phyloP scores from a whole-genome alignment of 2,329 filamentous ascomycete genomes.

The Orbilia blumenaviensis region DNA sequence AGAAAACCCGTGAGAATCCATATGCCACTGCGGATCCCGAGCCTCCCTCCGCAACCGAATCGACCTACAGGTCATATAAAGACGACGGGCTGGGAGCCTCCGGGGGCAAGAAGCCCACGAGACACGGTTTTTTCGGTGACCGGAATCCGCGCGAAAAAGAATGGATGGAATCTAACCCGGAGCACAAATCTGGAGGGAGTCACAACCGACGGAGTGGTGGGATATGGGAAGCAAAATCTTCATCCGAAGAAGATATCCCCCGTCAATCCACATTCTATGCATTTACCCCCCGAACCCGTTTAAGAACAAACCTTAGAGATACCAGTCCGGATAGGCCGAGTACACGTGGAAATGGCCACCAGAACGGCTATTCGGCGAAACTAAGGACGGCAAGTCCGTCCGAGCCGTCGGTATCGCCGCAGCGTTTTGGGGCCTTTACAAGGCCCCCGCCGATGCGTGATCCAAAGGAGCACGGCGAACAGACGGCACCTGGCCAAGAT shows the following conservation, averaged over 20 bases:
- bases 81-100: not conserved
- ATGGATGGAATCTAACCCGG: slow-evolving; percentile 44
- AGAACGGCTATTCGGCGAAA: slow-evolving; percentile 4
- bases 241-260: slow-evolving; percentile 39
- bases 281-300: slow-evolving; percentile 38
- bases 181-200: slow-evolving; percentile 10
- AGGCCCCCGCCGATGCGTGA: slow-evolving; percentile 20
- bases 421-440: slow-evolving; percentile 12
- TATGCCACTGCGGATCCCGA: slow-evolving; percentile 29
- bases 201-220: slow-evolving; percentile 17
- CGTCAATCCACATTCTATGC: slow-evolving; percentile 41
- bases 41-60: slow-evolving; percentile 6
- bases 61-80: not conserved
- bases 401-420: slow-evolving; percentile 26
- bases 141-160: slow-evolving; percentile 49
- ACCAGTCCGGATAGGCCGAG: slow-evolving; percentile 29
- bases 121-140: slow-evolving; percentile 45
- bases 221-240: slow-evolving; percentile 42
- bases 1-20: slow-evolving; percentile 52
- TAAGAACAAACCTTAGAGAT: slow-evolving; percentile 38
- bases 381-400: slow-evolving; percentile 6
- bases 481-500: slow-evolving; percentile 12
- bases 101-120: slow-evolving; percentile 14
- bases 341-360: not conserved
- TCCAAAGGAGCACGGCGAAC: slow-evolving; percentile 16